Conservation (phyloP, 805 yeast genomes). For the Sugiyamaella floridensis region DNA sequence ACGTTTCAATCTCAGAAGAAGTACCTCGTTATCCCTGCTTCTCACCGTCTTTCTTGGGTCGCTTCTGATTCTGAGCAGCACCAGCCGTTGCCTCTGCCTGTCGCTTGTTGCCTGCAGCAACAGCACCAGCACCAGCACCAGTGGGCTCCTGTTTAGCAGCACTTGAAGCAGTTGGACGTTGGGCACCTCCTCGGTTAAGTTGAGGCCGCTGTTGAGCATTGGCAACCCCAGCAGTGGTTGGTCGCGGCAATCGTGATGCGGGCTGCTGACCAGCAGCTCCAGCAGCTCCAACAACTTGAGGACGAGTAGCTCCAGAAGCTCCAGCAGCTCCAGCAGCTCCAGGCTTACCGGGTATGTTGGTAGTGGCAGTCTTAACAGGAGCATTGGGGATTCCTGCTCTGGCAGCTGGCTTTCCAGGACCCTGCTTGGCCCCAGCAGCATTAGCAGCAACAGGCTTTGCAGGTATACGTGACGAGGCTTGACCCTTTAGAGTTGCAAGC, state of each 20-base stretch:
- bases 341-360: not conserved
- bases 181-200: not conserved
- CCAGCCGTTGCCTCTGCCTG: conserved; percentile 7
- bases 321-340: not conserved
- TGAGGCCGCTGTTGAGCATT: not conserved
- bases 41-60: conserved; percentile 11
- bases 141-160: conserved; percentile 1
- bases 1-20: too few relatives aligned
- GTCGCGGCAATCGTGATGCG: not conserved
- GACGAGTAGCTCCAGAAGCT: not conserved
- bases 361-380: too few relatives aligned
- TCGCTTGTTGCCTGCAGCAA: conserved; percentile 9
- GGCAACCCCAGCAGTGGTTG: not conserved
- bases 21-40: not conserved
- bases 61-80: conserved; percentile 12
- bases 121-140: conserved; percentile 2
- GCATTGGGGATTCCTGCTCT: too few relatives aligned
- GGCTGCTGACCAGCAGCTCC: not conserved
- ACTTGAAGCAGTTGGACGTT: not conserved
- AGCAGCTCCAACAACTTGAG: not conserved
- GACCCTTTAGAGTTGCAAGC: not conserved
- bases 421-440: not conserved
- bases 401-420: not conserved
- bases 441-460: not conserved
- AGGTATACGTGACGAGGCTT: not conserved